Evolutionary conservation across 2,329 filamentous ascomycete genomes (phyloP).

Genomic region (Colletotrichum ledebouriae): DNA sequence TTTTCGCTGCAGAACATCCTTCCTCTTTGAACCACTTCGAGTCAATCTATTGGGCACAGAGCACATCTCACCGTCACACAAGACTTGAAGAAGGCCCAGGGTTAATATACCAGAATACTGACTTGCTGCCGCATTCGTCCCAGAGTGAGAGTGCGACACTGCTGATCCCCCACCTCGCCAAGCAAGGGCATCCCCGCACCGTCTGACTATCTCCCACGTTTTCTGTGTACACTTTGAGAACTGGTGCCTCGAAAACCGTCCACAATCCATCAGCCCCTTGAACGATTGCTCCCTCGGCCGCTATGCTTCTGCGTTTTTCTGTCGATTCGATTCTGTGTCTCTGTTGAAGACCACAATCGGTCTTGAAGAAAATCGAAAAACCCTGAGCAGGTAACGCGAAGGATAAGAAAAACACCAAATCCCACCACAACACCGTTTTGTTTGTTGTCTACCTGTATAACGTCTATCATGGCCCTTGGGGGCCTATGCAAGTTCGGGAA

Average conservation of each 20-base stretch:
- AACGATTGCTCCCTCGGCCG: conserved; percentile 18
- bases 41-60: conserved; percentile 22
- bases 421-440: conserved; percentile 34
- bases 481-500: conserved; percentile 12
- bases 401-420: conserved; percentile 3
- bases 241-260: background rate
- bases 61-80: conserved; percentile 5
- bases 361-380: conserved; percentile 1
- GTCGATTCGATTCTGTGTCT: conserved; percentile 12
- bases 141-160: conserved; percentile 33
- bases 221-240: conserved; percentile 16
- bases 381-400: conserved; percentile 21
- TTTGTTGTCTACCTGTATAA: conserved; percentile 34
- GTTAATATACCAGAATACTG: conserved; percentile 28
- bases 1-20: conserved; percentile 14
- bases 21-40: conserved; percentile 27
- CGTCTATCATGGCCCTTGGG: conserved; percentile 27
- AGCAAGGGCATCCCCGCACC: conserved; percentile 38
- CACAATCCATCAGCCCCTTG: background rate
- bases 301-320: conserved; percentile 26
- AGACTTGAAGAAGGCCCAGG: background rate
- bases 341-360: conserved; percentile 40
- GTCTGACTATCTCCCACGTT: conserved; percentile 10
- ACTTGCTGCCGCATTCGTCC: conserved; percentile 38
- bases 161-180: conserved; percentile 36